Evolutionary conservation across 2,329 filamentous ascomycete genomes (phyloP), one percentile per base, ranked within the genome.

Genomic region (Cercospora beticola): DNA sequence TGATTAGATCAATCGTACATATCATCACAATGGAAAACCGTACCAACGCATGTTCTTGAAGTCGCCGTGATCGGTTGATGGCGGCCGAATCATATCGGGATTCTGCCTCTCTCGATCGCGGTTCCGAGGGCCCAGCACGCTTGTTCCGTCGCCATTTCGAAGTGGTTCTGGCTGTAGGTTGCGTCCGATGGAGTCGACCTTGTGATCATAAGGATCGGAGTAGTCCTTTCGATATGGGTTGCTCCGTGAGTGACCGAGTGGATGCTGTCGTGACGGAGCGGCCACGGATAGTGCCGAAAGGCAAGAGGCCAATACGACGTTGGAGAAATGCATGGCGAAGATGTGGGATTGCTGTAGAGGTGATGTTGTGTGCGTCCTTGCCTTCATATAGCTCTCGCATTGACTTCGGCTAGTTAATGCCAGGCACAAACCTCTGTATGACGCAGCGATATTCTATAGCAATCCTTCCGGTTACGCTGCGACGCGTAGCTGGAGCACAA

Each of bases 41-140:
- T 62, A 76, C 90, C 90, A 93, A 68, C 89, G 85, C 86, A 92
- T 88, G 78, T 92, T 92, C 62, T 85, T 81, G 76, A 93, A 83
- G 72, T 86, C 87, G 40, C 90, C 90, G 78, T 89, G 87, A 75
- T 93, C 91, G 5, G 90, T 93, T 76, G 86, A 89, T 0, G 90
- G 90, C 18, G 91, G 90, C 21, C 90, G 86, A 49, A 93, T 83
- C 54, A 92, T 81, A 78, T 93, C 90, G 0, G 91, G 90, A 76
- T 87, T 90, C 80, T 92, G 88, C 57, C 87, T 84, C 64, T 90
- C 87, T 23, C 90, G 87, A 62, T 86, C 86, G 68, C 82, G 83
- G 77, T 92, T 93, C 78, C 89, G 88, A 0, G 91, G 91, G 0
- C 90, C 90, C 23, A 92, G 81, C 14, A 92, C 86, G 9, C 86